phyloP scores from a whole-genome alignment of 371 early-diverging fungal genomes.

The Haplosporangium sp. region DNA sequence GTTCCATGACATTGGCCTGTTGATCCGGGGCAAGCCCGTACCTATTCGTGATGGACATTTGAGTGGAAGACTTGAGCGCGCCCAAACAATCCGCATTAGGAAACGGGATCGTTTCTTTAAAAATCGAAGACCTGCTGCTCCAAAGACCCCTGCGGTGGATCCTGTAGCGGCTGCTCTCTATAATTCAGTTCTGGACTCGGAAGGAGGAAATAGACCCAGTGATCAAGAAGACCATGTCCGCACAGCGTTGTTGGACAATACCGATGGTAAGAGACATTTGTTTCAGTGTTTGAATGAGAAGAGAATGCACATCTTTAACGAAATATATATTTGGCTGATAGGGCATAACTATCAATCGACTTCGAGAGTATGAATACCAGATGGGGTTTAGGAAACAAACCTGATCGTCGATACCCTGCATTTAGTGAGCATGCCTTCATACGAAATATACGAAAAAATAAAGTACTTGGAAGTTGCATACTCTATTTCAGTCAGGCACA shows the following conservation, averaged over 20 bases:
- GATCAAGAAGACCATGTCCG: slow-evolving; percentile 8
- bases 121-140: slow-evolving; percentile 4
- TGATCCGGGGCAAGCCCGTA: slow-evolving; percentile 7
- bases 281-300: neutral
- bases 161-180: neutral
- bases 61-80: too few species aligned
- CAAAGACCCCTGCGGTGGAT: neutral
- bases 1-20: slow-evolving; percentile 5
- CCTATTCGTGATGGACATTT: slow-evolving; percentile 11
- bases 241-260: slow-evolving; percentile 5
- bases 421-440: too few species aligned
- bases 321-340: neutral
- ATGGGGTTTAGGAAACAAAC: neutral
- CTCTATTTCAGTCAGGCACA: too few species aligned
- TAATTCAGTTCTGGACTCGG: slow-evolving; percentile 3
- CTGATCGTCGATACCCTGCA: slow-evolving; percentile 53
- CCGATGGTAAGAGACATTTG: slow-evolving; percentile 14
- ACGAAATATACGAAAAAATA: too few species aligned
- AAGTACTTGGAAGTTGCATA: too few species aligned
- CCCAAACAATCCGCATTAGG: too few species aligned
- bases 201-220: neutral
- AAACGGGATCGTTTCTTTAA: slow-evolving; percentile 21
- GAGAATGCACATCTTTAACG: neutral
- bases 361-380: slow-evolving; percentile 41
- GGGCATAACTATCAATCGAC: slow-evolving; percentile 21